A percentile compares a stretch with the other conserved stretches of the same genome.
Evolutionary conservation across 2,329 filamentous ascomycete genomes (phyloP).

Genomic region (Trichophyton benhamiae): DNA sequence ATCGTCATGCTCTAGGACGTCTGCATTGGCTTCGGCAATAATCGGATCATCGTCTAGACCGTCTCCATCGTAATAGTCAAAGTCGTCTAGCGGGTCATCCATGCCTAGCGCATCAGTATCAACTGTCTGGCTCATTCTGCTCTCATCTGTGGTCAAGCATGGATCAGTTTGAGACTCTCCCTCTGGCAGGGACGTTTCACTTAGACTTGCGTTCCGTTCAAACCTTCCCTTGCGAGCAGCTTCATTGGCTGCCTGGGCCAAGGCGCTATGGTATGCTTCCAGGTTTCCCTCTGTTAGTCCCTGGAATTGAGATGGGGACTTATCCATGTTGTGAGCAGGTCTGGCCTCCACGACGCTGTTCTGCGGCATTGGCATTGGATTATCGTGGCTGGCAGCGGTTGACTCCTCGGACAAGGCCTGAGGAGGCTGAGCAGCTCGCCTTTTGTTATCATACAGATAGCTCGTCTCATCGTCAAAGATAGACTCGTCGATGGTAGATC

Average conservation of each 20-base stretch:
- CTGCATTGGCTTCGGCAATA: conserved; percentile 89
- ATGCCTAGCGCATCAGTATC: conserved; percentile 23
- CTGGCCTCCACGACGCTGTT: background rate
- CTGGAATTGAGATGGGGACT: background rate
- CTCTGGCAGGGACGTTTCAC: conserved; percentile 26
- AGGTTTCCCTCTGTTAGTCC: conserved; percentile 32
- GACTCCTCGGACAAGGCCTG: conserved; percentile 7
- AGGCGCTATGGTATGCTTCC: conserved; percentile 67
- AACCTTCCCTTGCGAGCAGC: conserved; percentile 69
- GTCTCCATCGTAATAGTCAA: conserved; percentile 49
- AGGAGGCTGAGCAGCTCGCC: conserved; percentile 5
- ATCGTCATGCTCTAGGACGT: conserved; percentile 78
- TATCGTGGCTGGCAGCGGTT: background rate
- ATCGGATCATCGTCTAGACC: conserved; percentile 76
- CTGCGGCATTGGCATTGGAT: background rate
- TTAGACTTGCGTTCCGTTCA: conserved; percentile 44
- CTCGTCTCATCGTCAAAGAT: conserved; percentile 38
- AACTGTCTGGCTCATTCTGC: conserved; percentile 37
- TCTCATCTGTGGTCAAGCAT: conserved; percentile 39
- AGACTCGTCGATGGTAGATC: conserved; percentile 35
- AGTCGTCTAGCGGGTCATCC: conserved; percentile 31
- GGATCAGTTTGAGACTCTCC: conserved; percentile 29
- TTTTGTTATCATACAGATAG: conserved; percentile 31
- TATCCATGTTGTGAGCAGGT: background rate
- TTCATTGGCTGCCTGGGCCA: conserved; percentile 68